phyloP scores from a whole-genome alignment of 2,329 filamentous ascomycete species.

The Fusarium poae region DNA sequence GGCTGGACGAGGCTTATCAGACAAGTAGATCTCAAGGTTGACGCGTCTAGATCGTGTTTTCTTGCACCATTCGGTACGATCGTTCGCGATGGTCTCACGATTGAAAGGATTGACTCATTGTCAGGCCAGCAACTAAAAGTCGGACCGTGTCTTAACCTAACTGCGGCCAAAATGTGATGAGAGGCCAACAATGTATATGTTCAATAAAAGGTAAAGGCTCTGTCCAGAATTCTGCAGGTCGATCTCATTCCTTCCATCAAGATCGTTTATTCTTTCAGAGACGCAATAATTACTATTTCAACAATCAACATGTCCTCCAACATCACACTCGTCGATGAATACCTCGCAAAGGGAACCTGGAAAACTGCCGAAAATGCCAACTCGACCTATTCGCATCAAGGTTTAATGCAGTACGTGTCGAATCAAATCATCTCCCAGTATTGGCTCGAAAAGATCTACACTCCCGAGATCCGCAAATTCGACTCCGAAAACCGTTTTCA shows the following conservation, averaged over 20 bases:
- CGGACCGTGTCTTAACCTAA: not conserved
- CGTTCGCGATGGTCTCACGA: not conserved
- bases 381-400: constrained; percentile 46
- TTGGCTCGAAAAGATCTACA: constrained; percentile 46
- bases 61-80: not conserved
- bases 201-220: not conserved
- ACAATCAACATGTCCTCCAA: constrained; percentile 23
- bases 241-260: not conserved
- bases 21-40: not conserved
- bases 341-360: constrained; percentile 43
- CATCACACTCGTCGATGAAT: constrained; percentile 39
- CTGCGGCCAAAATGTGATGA: not conserved
- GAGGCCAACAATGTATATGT: not conserved
- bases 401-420: constrained; percentile 46
- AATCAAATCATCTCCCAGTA: constrained; percentile 45
- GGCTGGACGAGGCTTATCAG: constrained; percentile 15
- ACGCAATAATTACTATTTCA: not conserved
- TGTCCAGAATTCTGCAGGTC: rapidly evolving
- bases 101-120: constrained; percentile 6
- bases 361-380: constrained; percentile 45
- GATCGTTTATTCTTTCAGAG: not conserved
- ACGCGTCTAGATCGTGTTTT: constrained; percentile 34
- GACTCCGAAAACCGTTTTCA: constrained; percentile 43
- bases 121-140: constrained; percentile 12
- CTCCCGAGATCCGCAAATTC: constrained; percentile 34